Evolutionary conservation across 805 yeast genomes (phyloP).

Genomic region (Spathaspora gorwiae): DNA sequence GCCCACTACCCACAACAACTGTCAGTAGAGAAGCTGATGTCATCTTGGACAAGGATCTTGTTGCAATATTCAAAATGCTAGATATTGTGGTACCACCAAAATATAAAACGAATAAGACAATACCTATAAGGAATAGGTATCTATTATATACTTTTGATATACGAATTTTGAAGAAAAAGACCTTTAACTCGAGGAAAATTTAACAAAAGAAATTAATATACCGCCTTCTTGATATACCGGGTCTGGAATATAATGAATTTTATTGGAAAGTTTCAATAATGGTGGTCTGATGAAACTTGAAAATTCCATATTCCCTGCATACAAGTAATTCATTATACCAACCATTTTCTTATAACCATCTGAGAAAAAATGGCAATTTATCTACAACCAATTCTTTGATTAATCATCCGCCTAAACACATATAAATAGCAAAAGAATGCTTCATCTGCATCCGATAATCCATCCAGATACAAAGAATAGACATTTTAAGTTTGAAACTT

Average conservation of each 20-base stretch:
- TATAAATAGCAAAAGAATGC: conserved; percentile 17
- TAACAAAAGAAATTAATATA: too few species aligned
- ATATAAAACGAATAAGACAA: background rate
- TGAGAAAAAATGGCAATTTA: too few species aligned
- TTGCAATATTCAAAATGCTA: background rate
- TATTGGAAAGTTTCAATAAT: too few species aligned
- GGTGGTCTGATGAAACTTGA: too few species aligned
- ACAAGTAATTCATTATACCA: too few species aligned
- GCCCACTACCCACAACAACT: conserved; percentile 51
- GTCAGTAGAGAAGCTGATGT: background rate
- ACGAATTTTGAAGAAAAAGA: background rate
- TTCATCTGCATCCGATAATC: conserved; percentile 33
- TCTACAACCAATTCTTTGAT: background rate
- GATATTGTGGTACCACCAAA: background rate
- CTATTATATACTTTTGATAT: too few species aligned
- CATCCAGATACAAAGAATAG: conserved; percentile 38
- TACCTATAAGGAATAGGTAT: background rate
- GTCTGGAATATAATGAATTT: too few species aligned
- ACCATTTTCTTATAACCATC: too few species aligned
- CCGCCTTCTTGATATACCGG: too few species aligned
- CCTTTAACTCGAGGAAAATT: too few species aligned
- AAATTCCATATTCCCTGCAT: too few species aligned
- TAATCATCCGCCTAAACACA: background rate
- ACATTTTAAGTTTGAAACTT: conserved; percentile 70
- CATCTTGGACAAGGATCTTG: background rate